Conservation (phyloP, 371 early-diverging fungal genomes). For the Mucor sp. region DNA sequence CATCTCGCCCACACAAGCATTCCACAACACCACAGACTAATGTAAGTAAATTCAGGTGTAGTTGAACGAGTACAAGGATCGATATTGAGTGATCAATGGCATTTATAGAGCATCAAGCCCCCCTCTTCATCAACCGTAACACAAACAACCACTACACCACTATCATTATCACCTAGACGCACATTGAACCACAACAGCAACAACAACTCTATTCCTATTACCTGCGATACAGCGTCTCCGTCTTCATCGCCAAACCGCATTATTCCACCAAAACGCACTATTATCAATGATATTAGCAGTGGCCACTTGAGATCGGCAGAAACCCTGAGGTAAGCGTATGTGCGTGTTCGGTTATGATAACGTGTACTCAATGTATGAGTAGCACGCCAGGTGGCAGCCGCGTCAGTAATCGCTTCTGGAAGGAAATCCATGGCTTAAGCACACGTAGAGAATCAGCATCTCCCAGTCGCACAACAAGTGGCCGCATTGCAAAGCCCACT, state of each 20-base stretch:
- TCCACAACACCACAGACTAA: background rate
- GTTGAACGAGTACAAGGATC: background rate
- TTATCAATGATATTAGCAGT: slow-evolving; percentile 11
- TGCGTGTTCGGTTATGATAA: background rate
- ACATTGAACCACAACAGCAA: background rate
- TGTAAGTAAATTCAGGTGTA: too few species aligned
- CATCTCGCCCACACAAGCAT: background rate
- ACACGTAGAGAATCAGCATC: slow-evolving; percentile 6
- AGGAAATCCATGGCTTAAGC: slow-evolving; percentile 27
- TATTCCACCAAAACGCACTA: background rate
- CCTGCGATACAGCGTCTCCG: background rate
- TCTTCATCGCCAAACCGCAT: background rate
- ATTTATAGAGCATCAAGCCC: background rate
- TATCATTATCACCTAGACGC: background rate
- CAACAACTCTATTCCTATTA: background rate
- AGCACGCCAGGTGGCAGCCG: slow-evolving; percentile 29
- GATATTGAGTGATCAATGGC: background rate
- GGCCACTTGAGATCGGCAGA: slow-evolving; percentile 22
- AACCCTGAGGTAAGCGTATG: slow-evolving; percentile 18
- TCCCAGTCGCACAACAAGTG: background rate
- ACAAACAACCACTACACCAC: too few species aligned
- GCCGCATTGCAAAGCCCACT: background rate
- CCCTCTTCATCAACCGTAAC: too few species aligned
- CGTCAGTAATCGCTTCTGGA: slow-evolving; percentile 27
- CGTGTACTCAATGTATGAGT: background rate